Conservation (phyloP, 2,329 filamentous ascomycete species). For the Alternaria dauci region DNA sequence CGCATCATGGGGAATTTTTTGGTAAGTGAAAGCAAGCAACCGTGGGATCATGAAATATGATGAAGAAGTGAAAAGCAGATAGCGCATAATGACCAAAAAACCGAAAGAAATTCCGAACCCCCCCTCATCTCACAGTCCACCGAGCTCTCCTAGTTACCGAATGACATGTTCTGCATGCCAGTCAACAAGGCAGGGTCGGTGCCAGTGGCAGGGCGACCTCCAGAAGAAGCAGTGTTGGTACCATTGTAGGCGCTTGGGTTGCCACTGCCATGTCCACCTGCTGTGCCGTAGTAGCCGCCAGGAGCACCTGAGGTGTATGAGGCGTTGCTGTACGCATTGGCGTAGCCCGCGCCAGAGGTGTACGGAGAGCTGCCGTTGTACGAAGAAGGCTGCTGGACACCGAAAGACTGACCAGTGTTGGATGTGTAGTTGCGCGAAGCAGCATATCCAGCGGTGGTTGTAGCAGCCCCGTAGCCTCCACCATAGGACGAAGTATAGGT, state of each 20-base stretch:
- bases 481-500: slow-evolving; percentile 35
- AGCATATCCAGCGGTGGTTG: slow-evolving; percentile 24
- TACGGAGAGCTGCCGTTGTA: slow-evolving; percentile 15
- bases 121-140: not conserved
- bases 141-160: slow-evolving; percentile 14
- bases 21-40: not conserved
- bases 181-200: slow-evolving; percentile 25
- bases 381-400: slow-evolving; percentile 6
- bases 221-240: slow-evolving; percentile 15
- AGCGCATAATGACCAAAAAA: slow-evolving; percentile 6
- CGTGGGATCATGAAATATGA: slow-evolving; percentile 7
- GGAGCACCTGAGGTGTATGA: slow-evolving; percentile 8
- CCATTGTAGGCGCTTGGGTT: slow-evolving; percentile 16
- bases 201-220: slow-evolving; percentile 19
- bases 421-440: slow-evolving; percentile 23
- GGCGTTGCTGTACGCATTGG: slow-evolving; percentile 9
- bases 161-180: slow-evolving; percentile 40
- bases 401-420: slow-evolving; percentile 26
- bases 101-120: not conserved
- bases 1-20: slow-evolving; percentile 11
- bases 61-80: slow-evolving; percentile 10
- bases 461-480: slow-evolving; percentile 28
- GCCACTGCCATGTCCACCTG: slow-evolving; percentile 11
- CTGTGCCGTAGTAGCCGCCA: slow-evolving; percentile 11
- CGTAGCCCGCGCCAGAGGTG: slow-evolving; percentile 10